These are phyloP conservation scores for Candida maesae DNA, from an alignment of 805 yeast species.

Conservation along the genomic window DNA sequence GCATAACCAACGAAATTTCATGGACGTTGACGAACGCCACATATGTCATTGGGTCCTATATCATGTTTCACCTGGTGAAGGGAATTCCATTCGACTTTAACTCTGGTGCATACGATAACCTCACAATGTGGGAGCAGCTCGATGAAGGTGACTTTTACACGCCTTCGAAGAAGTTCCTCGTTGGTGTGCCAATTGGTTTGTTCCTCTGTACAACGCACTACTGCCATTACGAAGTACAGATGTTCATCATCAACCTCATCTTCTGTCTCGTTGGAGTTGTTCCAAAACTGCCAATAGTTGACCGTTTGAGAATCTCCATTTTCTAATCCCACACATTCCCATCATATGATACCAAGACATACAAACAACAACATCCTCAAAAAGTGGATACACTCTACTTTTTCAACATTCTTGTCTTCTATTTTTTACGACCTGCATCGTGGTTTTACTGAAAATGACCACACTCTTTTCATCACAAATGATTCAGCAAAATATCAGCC, in stretches of 20 bases:
- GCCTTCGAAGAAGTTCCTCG: constrained; percentile 88
- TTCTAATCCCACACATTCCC: constrained; percentile 11
- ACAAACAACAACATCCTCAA: too few relatives aligned
- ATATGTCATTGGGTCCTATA: constrained; percentile 85
- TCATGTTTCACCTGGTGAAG: constrained; percentile 94
- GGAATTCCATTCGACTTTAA: constrained; percentile 98
- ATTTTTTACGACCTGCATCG: too few relatives aligned
- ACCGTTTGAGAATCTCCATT: constrained; percentile 60
- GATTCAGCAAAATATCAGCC: too few relatives aligned
- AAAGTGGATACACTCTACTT: too few relatives aligned
- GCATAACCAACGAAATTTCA: constrained; percentile 75
- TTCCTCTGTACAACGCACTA: constrained; percentile 88
- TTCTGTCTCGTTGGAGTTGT: constrained; percentile 84
- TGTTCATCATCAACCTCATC: constrained; percentile 68
- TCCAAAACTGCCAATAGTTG: constrained; percentile 85
- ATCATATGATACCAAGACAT: too few relatives aligned
- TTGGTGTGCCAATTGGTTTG: constrained; percentile 88
- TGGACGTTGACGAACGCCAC: constrained; percentile 94
- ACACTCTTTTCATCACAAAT: too few relatives aligned
- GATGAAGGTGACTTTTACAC: constrained; percentile 96
- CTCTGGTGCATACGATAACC: constrained; percentile 90
- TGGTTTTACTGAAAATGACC: too few relatives aligned
- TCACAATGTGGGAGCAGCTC: constrained; percentile 98
- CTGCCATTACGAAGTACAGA: constrained; percentile 74
- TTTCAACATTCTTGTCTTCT: too few relatives aligned